Base-by-base conservation (phyloP, 2,329 filamentous ascomycete species). In the Fusarium chaquense region DNA sequence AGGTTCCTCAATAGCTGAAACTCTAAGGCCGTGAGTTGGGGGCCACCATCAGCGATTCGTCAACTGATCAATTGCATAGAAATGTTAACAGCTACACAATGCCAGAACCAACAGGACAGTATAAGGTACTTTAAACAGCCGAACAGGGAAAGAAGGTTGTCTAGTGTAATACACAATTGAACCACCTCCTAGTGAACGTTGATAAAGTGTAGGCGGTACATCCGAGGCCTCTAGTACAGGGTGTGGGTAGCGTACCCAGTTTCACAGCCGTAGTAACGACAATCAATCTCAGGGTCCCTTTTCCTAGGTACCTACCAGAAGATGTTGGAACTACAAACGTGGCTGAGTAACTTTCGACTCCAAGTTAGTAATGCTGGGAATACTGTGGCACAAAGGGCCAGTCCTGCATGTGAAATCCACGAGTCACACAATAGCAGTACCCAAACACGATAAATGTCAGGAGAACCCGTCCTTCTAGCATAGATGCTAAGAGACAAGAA, bases 1-100 rank as follows among this genome's bases (percentile, higher is more conserved):
- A 70, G 64, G 59, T 70, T 62, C 67, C 55, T 58, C 45, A 63
- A 47, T 56, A 68, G 63, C 59, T 47, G 54, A 71, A 70, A 70
- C 67, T 65, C 64, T 65, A 70, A 71, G 35, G 52, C 46, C 50
- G 16, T 35, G 43, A 46, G 26, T 55, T 63, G 53, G 45, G 53
- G 40, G 47, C 53, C 49, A 71, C 57, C 53, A 52, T 40, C 58
- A 60, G 45, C 50, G 35, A 46, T 50, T 64, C 50, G 49, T 50
- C 56, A 40, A 20, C 49, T 53, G 32, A 36, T 56, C 40, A 57
- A 47, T 52, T 51, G 36, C 54, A 61, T 51, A 33, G 12, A 11
- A 38, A 35, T 16, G 33, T 26, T n/a, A 28, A 28, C 18, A 11
- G 32, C 11, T 24, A 22, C 20, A 24, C 22, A 5, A 41, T 8